Percentiles rank a stretch among this genome's conserved stretches.
Conservation (phyloP, 805 yeast genomes). For the Wickerhamiella galacta region DNA sequence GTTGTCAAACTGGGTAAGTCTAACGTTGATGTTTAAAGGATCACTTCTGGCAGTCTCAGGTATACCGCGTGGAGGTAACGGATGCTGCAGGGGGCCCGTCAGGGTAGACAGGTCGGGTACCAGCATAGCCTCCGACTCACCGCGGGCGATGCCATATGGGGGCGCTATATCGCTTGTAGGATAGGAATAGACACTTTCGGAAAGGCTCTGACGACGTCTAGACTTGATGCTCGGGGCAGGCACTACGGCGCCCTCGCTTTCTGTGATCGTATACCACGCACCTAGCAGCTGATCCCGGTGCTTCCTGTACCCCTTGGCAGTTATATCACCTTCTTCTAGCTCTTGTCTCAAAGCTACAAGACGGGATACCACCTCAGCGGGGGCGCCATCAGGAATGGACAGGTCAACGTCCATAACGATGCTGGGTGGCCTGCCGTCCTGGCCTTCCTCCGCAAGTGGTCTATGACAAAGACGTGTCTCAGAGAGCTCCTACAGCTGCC, state of each 20-base stretch:
- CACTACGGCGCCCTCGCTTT: neutral
- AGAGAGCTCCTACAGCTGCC: too few relatives aligned
- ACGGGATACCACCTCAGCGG: conserved; percentile 14
- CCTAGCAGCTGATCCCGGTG: conserved; percentile 31
- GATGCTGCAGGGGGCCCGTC: conserved; percentile 11
- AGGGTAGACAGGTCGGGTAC: conserved; percentile 1
- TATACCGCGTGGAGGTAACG: conserved; percentile 17
- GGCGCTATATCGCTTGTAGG: neutral
- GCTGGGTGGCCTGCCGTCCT: too few relatives aligned
- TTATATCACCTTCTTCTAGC: conserved; percentile 45
- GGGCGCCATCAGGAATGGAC: conserved; percentile 17
- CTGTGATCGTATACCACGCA: neutral
- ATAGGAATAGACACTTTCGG: conserved; percentile 9
- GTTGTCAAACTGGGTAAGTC: conserved; percentile 32
- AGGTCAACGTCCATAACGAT: conserved; percentile 10
- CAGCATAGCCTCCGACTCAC: neutral
- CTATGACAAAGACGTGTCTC: too few relatives aligned
- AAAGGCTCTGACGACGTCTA: conserved; percentile 11
- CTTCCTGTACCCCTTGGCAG: conserved; percentile 54
- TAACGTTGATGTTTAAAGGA: conserved; percentile 21
- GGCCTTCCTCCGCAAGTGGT: too few relatives aligned
- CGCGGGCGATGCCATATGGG: neutral
- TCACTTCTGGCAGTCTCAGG: conserved; percentile 21
- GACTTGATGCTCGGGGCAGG: conserved; percentile 2
- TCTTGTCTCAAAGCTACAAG: conserved; percentile 14